Base-by-base conservation (phyloP, 805 yeast species). In the Spencermartinsiella europaea region DNA sequence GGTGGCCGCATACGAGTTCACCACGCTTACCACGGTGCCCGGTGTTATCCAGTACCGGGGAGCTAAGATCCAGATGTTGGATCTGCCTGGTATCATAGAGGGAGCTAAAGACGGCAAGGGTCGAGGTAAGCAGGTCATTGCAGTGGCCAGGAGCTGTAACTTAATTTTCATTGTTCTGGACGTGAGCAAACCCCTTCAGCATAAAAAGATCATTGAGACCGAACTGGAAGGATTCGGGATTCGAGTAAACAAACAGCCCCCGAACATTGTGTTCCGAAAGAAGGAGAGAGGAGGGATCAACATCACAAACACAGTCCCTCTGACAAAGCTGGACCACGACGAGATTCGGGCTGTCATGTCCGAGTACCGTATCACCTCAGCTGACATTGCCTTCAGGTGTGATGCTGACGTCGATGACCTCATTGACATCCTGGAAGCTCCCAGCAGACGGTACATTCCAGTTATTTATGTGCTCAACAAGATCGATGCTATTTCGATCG, bases 41-140 rank as follows among this genome's bases (percentile, higher is more conserved):
- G 98, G 99, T 68, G 87, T 88, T 37, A 89, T 93, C 62, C 83
- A 85, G 68, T 91, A 88, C 63, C 87, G 90, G 58, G 99, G 99
- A 61, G 98, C 99, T 44, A 91, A 88, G 71, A 83, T 93, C 54
- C 99, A 93, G 72, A 88, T 93, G 95, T 91, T 91, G 36, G 99
- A 91, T 75, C 70, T 91, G 44, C 99, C 99, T 1, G 99, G 99
- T 64, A 91, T 91, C 58, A 91, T 91, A 47, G 88, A 87, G 65
- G 98, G 98, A 52, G 98, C 98, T n/a, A 79, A 93, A 49, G 96
- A 88, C 63, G 98, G 98, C 61, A 89, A 89, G 65, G 99, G 99
- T 63, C 81, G 99, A 69, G 98, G 99, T 59, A 79, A 95, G 62
- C 99, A 93, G 70, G 99, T 93, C 46, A 93, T 93, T 69, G 99